Evolutionary conservation across 1,139 yeast genomes (phyloP).

Genomic region (Eremothecium coryli): DNA sequence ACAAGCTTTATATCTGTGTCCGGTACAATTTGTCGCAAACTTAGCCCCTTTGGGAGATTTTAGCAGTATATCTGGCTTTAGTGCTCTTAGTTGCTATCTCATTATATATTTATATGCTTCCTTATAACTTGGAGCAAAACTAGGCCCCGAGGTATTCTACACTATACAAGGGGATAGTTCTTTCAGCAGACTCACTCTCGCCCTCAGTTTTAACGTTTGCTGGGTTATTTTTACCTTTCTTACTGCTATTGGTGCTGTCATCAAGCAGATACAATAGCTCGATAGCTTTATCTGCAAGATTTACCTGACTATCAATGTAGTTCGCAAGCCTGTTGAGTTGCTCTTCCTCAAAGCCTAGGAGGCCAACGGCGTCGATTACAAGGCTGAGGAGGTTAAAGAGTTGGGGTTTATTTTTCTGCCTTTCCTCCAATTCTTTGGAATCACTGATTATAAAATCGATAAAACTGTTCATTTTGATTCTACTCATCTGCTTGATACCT

Average conservation of each 20-base stretch:
- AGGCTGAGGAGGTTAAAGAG: constrained; percentile 27
- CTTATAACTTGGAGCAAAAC: too few species aligned
- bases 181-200: constrained; percentile 7
- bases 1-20: too few species aligned
- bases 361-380: constrained; percentile 30
- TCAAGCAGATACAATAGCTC: constrained; percentile 27
- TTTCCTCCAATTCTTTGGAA: constrained; percentile 9
- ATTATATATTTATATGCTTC: too few species aligned
- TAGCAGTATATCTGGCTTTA: too few species aligned
- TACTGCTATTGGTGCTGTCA: constrained; percentile 11
- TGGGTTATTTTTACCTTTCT: constrained; percentile 6
- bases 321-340: constrained; percentile 20
- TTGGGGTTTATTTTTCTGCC: constrained; percentile 20
- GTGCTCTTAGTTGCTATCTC: too few species aligned
- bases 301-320: constrained; percentile 24
- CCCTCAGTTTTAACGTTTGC: constrained; percentile 5
- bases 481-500: constrained; percentile 25
- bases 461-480: constrained; percentile 27
- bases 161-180: constrained; percentile 21
- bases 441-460: constrained; percentile 26
- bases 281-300: constrained; percentile 25
- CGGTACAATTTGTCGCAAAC: too few species aligned
- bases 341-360: constrained; percentile 26
- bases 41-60: too few species aligned
- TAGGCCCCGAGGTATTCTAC: constrained; percentile 26